Base-by-base conservation (phyloP, 164 flowering plant species). In the Nelumbo lutea region DNA sequence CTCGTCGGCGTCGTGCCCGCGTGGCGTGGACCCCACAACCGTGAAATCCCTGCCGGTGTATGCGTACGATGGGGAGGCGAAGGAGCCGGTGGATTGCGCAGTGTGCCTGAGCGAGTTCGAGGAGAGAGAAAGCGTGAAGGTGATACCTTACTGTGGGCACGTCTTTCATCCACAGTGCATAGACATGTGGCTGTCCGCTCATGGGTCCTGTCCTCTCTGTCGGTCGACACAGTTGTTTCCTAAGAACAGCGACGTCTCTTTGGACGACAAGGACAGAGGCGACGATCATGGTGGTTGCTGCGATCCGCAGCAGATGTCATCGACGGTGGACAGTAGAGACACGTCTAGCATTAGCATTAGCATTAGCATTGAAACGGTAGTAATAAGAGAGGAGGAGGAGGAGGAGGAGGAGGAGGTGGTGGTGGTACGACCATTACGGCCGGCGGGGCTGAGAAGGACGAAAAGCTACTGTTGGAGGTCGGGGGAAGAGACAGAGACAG, bases 151-250 rank as follows among this genome's bases (percentile, higher is more conserved):
- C 1, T 90, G 91, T 53, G 42, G 72, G 11, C 93, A 90, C 75
- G 78, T 84, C 74, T 90, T 84, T 68, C 96, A 88, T 58, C 79
- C 81, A 0, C 56, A 14, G 11, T 90, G 93, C 74, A 81, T 88
- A 7, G 90, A 88, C 75, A 80, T 60, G 73, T 90, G 96, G 96
- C 79, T 88, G 0, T 6, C 51, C 0, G 57, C 78, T 43, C 87
- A 80, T 76, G 77, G 69, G 76, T 73, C 90, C 9, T 90, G 96
- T 46, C 93, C 96, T 4, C 73, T 88, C 9, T 90, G 96, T 71
- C 77, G 90, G 38, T 65, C 83, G 5, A 73, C 75, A 5, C 67
- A 62, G 68, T 39, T 82, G 57, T 60, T 79, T 41, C 67, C 65
- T 0, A 27, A 27, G 27, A 27, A 27, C 27, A 27, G 27, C 27